Evolutionary conservation across 2,329 filamentous ascomycete genomes (phyloP), one percentile per base, ranked within the genome.

Genomic region (Cercospora nicotianae): DNA sequence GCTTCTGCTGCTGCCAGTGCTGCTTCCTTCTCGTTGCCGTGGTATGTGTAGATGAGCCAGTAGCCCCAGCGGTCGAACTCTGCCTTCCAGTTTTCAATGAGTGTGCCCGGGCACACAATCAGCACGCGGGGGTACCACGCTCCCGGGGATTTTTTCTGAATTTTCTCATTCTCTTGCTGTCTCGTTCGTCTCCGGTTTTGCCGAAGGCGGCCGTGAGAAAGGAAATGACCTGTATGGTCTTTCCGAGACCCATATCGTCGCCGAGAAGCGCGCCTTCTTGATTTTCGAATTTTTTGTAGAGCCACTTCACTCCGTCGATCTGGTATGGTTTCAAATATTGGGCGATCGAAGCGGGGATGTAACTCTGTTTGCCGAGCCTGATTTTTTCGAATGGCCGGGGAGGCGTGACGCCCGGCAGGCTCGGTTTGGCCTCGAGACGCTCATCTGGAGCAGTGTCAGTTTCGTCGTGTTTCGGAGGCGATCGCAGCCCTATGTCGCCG

Each of bases 161-260:
- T 77, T 95, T 95, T 42, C 94, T 87, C 91, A 98, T 94, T 20
- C 93, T 86, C 77, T 96, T 96, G 3, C 81, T 83, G 74, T 99
- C 95, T 61, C 93, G 85, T 77, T 94, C 90, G 73, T 97, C 94
- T 0, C 90, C 94, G 0, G 91, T 96, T 81, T 99, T 99, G 7
- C 95, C 95, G 77, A 97, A 99, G 0, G 93, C 94, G 1, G 89
- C 93, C 0, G 93, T 92, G 23, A 99, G 83, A 72, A 99, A 98
- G 0, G 94, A 91, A 66, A 93, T 95, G 28, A 99, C 92, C 79
- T 99, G 95, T 2, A 99, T 92, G 0, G 95, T 99, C 80, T 99
- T 99, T 0, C 95, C 95, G 33, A 99, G 80, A 20, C 95, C 95
- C 95, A 99, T 99, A 75, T 99, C 95, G 76, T 99, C 95, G 3